Conservation (phyloP, 2,329 filamentous ascomycete species). For the Hypoxylon sp. region DNA sequence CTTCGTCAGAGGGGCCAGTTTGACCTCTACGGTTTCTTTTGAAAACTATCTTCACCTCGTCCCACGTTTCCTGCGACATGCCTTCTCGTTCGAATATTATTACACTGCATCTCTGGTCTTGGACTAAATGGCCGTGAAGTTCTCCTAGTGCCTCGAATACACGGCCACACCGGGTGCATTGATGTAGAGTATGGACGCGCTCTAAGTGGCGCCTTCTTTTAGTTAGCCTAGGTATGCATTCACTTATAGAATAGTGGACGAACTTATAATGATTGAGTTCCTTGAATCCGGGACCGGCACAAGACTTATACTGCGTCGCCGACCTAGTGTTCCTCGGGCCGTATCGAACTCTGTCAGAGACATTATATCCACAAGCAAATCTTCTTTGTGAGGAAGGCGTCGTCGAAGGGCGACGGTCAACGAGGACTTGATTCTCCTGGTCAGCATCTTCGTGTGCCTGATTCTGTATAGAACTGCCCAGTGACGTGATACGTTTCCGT, state of each 20-base stretch:
- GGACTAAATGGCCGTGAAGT: slow-evolving; percentile 19
- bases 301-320: slow-evolving; percentile 18
- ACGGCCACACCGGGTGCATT: slow-evolving; percentile 12
- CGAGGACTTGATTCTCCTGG: slow-evolving; percentile 18
- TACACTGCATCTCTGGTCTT: slow-evolving; percentile 16
- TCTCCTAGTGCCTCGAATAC: slow-evolving; percentile 7
- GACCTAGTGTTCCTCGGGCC: slow-evolving; percentile 14
- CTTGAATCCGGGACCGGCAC: slow-evolving; percentile 18
- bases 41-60: slow-evolving; percentile 14
- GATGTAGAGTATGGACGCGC: slow-evolving; percentile 19
- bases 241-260: not conserved
- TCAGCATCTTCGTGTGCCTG: slow-evolving; percentile 9
- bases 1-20: slow-evolving; percentile 15
- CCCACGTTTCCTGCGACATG: slow-evolving; percentile 24
- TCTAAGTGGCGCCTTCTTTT: slow-evolving; percentile 21
- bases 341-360: slow-evolving; percentile 20
- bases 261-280: slow-evolving; percentile 32
- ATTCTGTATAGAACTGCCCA: not conserved
- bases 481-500: not conserved
- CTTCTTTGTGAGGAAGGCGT: not conserved
- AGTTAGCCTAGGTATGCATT: slow-evolving; percentile 7
- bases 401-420: slow-evolving; percentile 5
- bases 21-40: slow-evolving; percentile 11
- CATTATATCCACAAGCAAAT: slow-evolving; percentile 30
- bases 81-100: slow-evolving; percentile 14